Evolutionary conservation across 768 basidiomycete species (phyloP), one percentile per base, ranked within the genome.

Genomic region (Tylopilus intermedius): DNA sequence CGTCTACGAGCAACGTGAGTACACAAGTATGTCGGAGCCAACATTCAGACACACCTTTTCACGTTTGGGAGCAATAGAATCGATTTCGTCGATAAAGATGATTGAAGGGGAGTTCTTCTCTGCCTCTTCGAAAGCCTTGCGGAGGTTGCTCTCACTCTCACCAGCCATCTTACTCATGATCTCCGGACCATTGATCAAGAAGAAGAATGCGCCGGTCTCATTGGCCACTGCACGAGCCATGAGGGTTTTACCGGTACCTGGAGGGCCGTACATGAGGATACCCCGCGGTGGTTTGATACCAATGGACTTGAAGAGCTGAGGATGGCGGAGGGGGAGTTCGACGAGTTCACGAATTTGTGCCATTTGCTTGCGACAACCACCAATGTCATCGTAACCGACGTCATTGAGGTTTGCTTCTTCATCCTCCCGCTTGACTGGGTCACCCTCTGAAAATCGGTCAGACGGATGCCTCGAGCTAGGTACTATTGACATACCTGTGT

Each of bases 151-250:
- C 71, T 99, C 96, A 68, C 84, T 87, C 75, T 99, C 96, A 61
- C 96, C 96, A 49, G 96, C 96, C 96, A 99, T 99, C 79, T 99
- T 98, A 62, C 88, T 91, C 96, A 99, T 99, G 70, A 99, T 98
- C 73, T 99, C 96, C 47, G 96, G 96, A 49, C 96, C 96, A 67
- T 98, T 99, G 75, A 99, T 99, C 47, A 98, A 76, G 86, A 99
- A 99, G 82, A 99, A 99, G 83, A 99, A 99, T 14, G 96, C 96
- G 46, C 96, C 96, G 26, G 96, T 99, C 74, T 99, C 96, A 69
- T 99, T 99, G 58, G 96, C 96, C 44, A 99, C 96, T 7, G 96
- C 96, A 62, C 96, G 87, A 47, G 96, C 96, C 95, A 99, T 99
- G 60, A 99, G 82, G 6, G 96, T 98, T 77, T 98, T 99, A 79